phyloP scores from a whole-genome alignment of 768 basidiomycete species.

The Clitopilus passeckerianus region DNA sequence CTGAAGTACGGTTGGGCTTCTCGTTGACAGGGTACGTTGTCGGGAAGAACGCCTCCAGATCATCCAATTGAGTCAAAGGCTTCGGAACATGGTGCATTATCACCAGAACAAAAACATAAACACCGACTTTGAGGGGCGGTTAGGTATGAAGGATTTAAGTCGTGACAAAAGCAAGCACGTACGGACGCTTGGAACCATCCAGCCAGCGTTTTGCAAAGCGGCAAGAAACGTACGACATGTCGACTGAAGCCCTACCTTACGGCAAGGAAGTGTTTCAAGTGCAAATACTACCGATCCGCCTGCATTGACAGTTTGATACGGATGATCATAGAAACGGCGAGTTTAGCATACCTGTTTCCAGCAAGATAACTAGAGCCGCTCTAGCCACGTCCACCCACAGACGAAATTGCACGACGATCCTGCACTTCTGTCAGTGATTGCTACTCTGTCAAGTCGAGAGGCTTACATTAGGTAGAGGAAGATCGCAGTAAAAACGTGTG shows the following conservation, averaged over 20 bases:
- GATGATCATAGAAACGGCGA: not conserved
- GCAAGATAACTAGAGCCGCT: constrained; percentile 22
- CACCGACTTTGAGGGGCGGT: constrained; percentile 15
- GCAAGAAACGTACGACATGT: constrained; percentile 24
- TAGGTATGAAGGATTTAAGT: not conserved
- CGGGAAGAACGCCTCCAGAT: constrained; percentile 15
- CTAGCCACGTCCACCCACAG: constrained; percentile 31
- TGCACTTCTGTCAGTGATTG: constrained; percentile 7
- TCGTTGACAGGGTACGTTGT: not conserved
- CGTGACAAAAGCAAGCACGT: constrained; percentile 7
- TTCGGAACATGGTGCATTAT: constrained; percentile 23
- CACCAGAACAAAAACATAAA: constrained; percentile 21
- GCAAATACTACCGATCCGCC: constrained; percentile 27
- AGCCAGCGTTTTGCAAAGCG: constrained; percentile 23
- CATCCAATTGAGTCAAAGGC: constrained; percentile 17
- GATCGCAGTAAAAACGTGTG: constrained; percentile 26
- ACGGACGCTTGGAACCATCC: constrained; percentile 28
- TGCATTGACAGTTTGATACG: constrained; percentile 3
- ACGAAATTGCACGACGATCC: constrained; percentile 34
- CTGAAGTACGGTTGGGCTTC: constrained; percentile 2
- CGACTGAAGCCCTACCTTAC: constrained; percentile 13
- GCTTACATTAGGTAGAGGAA: constrained; percentile 32
- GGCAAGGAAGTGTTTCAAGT: constrained; percentile 28
- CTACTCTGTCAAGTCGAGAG: not conserved
- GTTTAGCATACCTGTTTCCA: constrained; percentile 21